A percentile compares a stretch with the other conserved stretches of the same genome.
Evolutionary conservation across 805 yeast genomes (phyloP).

Genomic region (Tetrapisispora pingtungensis): DNA sequence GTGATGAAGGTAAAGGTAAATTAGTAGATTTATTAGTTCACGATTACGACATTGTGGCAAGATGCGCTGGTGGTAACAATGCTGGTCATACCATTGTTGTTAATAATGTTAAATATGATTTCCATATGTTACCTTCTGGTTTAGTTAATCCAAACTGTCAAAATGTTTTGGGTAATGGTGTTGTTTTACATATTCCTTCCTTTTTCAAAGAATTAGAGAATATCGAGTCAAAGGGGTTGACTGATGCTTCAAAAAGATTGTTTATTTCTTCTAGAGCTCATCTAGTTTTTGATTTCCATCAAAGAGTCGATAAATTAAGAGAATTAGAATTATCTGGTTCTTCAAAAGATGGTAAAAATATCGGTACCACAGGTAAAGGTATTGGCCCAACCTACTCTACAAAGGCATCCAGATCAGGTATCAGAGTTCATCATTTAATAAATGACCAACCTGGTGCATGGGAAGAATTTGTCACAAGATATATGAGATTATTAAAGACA

Average conservation of each 20-base stretch:
- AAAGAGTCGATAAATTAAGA: conserved; percentile 88
- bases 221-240: conserved; percentile 72
- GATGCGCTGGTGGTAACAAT: conserved; percentile 98
- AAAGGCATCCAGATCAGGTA: conserved; percentile 92
- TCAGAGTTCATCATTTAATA: conserved; percentile 92
- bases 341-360: conserved; percentile 55
- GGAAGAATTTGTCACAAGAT: conserved; percentile 77
- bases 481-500: conserved; percentile 66
- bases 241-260: conserved; percentile 48
- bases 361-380: conserved; percentile 98
- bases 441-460: conserved; percentile 84
- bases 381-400: conserved; percentile 98
- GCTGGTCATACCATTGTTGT: conserved; percentile 99
- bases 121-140: conserved; percentile 99
- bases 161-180: conserved; percentile 92
- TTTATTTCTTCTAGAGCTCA: conserved; percentile 92
- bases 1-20: conserved; percentile 99
- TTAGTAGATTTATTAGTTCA: conserved; percentile 92
- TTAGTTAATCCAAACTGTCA: conserved; percentile 84
- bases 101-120: conserved; percentile 78
- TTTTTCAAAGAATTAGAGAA: conserved; percentile 78
- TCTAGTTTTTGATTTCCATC: conserved; percentile 95
- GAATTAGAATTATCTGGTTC: conserved; percentile 70
- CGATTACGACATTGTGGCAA: conserved; percentile 89
- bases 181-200: conserved; percentile 90